Base-by-base conservation (phyloP, 305 asterid genomes). In the Solanum aculeatissimum region DNA sequence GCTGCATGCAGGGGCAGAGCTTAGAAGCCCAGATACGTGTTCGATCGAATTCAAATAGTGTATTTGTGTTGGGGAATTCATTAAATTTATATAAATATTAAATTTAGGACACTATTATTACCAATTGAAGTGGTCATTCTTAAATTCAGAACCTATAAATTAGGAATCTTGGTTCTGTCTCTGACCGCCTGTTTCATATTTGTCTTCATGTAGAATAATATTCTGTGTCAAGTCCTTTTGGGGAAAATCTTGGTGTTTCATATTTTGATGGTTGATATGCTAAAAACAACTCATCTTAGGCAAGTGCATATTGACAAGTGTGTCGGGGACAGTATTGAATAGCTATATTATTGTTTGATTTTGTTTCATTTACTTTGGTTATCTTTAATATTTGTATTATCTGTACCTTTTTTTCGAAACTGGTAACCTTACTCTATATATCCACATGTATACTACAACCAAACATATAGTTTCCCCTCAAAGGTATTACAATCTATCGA, bases 101-200 rank as follows among this genome's bases (percentile, higher is more conserved):
- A 63, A 27, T 14, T 14, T 63, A 27, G 21, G 27, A 0, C 2
- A 0, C 0, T 13, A 0, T 14, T 6, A 7, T 63, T 27, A 25
- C 42, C 71, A 14, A 63, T 63, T 63, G 12, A 63, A 63, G 70
- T 27, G 0, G 8, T 14, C 1, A 0, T 63, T 63, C 9, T 25
- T 6, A 63, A 63, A 27, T 62, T 13, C 15, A 62, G 38, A 62
- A 25, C 40, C 19, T 8, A 62, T 13, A 62, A 62, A 62, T 63
- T 14, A 27, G 71, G 71, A 27, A 14, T 63, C n/a, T 4, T 63
- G 40, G 42, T 7, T 63, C 42, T 1, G 0, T 9, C 70, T 27
- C 15, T 70, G 78, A 9, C 18, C 3, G 4, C 29, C 3, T 70
- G 27, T 70, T 70, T 70, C 27, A 0, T 70, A 38, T n/a, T 40